Evolutionary conservation across 192 early-diverging fungal species (phyloP).

Genomic region (Coemansia sp.): DNA sequence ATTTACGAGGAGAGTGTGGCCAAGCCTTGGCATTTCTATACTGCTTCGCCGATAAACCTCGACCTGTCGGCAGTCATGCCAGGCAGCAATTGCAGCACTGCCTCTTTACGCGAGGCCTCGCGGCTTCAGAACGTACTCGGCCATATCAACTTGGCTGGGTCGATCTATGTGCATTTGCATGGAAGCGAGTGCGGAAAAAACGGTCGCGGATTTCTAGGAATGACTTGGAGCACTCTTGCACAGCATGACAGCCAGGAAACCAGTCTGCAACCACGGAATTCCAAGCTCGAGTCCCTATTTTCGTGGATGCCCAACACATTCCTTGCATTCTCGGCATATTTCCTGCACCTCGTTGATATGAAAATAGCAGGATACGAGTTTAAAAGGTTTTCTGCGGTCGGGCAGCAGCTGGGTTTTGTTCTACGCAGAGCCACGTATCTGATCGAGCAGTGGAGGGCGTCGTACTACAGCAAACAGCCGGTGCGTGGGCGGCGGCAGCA

Average conservation of each 20-base stretch:
- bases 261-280: background rate
- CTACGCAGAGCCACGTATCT: slow-evolving; percentile 84
- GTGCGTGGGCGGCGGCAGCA: slow-evolving; percentile 23
- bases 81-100: background rate
- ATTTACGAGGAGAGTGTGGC: slow-evolving; percentile 41
- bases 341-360: slow-evolving; percentile 62
- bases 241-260: background rate
- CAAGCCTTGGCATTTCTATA: slow-evolving; percentile 47
- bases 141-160: slow-evolving; percentile 27
- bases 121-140: slow-evolving; percentile 29
- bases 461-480: slow-evolving; percentile 60
- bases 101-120: background rate
- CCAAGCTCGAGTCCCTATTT: background rate
- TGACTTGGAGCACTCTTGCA: background rate
- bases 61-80: slow-evolving; percentile 26
- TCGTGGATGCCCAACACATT: slow-evolving; percentile 41
- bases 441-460: slow-evolving; percentile 77
- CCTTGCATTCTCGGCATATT: slow-evolving; percentile 56
- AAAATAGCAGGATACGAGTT: slow-evolving; percentile 59
- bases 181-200: background rate
- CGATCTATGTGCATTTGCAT: slow-evolving; percentile 26
- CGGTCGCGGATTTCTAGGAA: background rate
- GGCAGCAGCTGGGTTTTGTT: slow-evolving; percentile 85
- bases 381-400: slow-evolving; percentile 70
- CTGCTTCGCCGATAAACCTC: slow-evolving; percentile 41